A percentile compares a stretch with the other conserved stretches of the same genome.
Evolutionary conservation across 1,139 yeast genomes (phyloP).

Genomic region (Candida freyschussii): DNA sequence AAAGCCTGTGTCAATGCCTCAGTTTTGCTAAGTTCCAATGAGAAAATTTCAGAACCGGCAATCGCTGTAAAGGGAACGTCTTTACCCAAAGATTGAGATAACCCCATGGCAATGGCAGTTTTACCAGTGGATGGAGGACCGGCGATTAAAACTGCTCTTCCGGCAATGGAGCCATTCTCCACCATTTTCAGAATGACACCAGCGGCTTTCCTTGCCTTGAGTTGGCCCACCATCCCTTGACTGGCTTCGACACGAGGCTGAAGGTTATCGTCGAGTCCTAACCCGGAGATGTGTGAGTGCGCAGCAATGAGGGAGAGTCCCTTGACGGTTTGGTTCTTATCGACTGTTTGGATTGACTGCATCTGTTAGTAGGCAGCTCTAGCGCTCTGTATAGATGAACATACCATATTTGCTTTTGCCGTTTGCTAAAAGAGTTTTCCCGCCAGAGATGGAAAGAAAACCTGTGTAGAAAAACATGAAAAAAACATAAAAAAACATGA

Average conservation of each 20-base stretch:
- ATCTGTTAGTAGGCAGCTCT: conserved; percentile 1
- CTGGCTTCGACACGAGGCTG: conserved; percentile 64
- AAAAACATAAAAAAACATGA: not conserved
- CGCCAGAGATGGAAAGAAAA: too few species aligned
- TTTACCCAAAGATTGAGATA: conserved; percentile 79
- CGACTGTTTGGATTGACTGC: conserved; percentile 41
- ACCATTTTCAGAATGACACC: conserved; percentile 92
- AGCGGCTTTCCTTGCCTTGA: conserved; percentile 92
- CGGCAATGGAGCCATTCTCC: conserved; percentile 91
- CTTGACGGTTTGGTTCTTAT: conserved; percentile 41
- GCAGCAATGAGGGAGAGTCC: conserved; percentile 83
- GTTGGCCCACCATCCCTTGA: conserved; percentile 98
- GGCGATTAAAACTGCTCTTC: conserved; percentile 91
- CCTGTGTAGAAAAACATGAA: too few species aligned
- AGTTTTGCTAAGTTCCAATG: conserved; percentile 88
- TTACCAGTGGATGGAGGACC: conserved; percentile 99
- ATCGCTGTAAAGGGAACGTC: conserved; percentile 96
- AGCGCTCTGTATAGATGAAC: too few species aligned
- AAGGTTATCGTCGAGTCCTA: conserved; percentile 87
- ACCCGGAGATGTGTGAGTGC: conserved; percentile 93
- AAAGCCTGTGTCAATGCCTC: conserved; percentile 95
- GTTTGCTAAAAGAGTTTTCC: too few species aligned
- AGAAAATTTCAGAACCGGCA: conserved; percentile 90
- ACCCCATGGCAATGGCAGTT: conserved; percentile 98
- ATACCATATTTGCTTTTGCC: too few species aligned